Percentiles rank a stretch among this genome's conserved stretches.
Evolutionary conservation across 2,329 filamentous ascomycete species (phyloP).

Genomic region (Epichloe gansuensis): DNA sequence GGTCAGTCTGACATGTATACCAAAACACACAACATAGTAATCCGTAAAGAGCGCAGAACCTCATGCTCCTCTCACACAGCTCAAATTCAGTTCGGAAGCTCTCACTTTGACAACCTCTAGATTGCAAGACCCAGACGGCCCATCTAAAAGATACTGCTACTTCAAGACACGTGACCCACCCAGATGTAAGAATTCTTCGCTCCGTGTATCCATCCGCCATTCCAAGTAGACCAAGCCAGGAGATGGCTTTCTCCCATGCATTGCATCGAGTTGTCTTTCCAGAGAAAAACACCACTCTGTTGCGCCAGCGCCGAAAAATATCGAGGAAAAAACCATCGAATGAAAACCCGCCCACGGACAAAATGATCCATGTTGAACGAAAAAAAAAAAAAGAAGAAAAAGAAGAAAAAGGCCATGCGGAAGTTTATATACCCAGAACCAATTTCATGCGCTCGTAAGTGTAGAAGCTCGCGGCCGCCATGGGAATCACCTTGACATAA

Average conservation of each 20-base stretch:
- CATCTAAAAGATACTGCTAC: too few species aligned
- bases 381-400: not conserved
- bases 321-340: not conserved
- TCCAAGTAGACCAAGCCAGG: not conserved
- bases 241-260: not conserved
- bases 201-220: not conserved
- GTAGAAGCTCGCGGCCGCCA: slow-evolving; percentile 63
- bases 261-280: not conserved
- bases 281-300: not conserved
- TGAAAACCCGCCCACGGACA: not conserved
- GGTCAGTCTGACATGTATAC: too few species aligned
- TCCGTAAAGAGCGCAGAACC: too few species aligned
- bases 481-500: slow-evolving; percentile 85
- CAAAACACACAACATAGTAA: too few species aligned
- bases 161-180: too few species aligned
- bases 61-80: too few species aligned
- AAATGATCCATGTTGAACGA: not conserved
- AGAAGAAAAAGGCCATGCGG: too few species aligned
- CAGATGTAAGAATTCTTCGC: not conserved
- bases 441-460: slow-evolving; percentile 54
- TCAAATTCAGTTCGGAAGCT: too few species aligned
- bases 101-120: too few species aligned
- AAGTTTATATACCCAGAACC: slow-evolving; percentile 47
- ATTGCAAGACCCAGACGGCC: too few species aligned
- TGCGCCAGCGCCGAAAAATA: not conserved